Base-by-base conservation (phyloP, 306 rosid species). In the Lathyrus aphaca region DNA sequence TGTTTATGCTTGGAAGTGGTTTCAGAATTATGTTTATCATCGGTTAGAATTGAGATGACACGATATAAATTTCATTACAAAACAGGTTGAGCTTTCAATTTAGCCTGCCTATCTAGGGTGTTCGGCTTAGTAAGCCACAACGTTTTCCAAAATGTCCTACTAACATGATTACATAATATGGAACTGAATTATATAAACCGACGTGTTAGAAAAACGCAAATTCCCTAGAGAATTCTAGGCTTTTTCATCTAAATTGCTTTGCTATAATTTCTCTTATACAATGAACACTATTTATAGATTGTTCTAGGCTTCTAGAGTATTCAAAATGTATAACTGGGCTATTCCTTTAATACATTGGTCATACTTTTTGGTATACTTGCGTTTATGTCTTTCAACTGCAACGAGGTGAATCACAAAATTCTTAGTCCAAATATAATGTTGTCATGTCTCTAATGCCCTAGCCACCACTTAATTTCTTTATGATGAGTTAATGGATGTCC, bases 11-110 rank as follows among this genome's bases (percentile, higher is more conserved):
- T 61, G 66, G 48, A 42, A 18, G 8, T 55, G 17, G 10, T 25
- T 55, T 9, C 8, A 10, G 1, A 61, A 17, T 38, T 38, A 38
- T 35, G n/a, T 5, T 38, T 42, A 16, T 37, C 17, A 10, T 27
- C 21, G 2, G 38, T 11, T 25, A 13, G 11, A 61, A 61, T 61
- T 9, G 49, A 61, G 49, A 38, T 64, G 40, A 15, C 64, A 65
- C 37, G 43, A 17, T 38, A 71, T 63, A 53, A 51, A 69, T 12
- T 7, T 62, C 42, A 19, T 60, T 54, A 17, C 55, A 49, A 17
- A 49, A 49, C 55, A 49, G 25, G 25, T 16, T 49, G 25, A 45
- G 12, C 8, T 46, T 6, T 46, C 23, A 16, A 48, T 48, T 48
- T 48, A 16, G 11, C 4, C 54, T 48, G 18, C 50, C 50, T 44